These are phyloP conservation scores for Trichoderma sp. DNA, from an alignment of 2,329 filamentous ascomycete genomes.

Conservation along the genomic window DNA sequence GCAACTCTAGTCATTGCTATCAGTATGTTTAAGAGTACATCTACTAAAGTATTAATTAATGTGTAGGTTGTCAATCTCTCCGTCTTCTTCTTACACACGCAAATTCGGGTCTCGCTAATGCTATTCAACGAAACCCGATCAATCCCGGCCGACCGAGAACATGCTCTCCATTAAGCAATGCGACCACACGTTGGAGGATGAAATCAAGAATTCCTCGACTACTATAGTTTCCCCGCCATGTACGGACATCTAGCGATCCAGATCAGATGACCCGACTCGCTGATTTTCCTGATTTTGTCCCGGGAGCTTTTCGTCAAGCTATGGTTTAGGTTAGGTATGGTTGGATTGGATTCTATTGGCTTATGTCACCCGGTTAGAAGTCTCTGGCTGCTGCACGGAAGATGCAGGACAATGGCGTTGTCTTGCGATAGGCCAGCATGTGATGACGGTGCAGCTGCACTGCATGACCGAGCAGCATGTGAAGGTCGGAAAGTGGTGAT, in stretches of 20 bases:
- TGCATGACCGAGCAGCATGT: constrained; percentile 1
- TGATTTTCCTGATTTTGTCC: neutral
- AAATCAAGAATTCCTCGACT: neutral
- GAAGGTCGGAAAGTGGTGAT: neutral
- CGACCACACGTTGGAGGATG: neutral
- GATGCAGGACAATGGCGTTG: constrained; percentile 7
- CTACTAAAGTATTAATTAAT: neutral
- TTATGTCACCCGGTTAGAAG: neutral
- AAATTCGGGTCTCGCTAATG: neutral
- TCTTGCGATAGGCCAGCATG: constrained; percentile 10
- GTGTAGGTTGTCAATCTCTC: neutral
- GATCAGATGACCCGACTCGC: neutral
- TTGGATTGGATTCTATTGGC: neutral
- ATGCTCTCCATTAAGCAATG: neutral
- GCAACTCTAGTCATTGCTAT: neutral
- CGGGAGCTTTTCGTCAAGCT: neutral
- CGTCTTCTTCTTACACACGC: neutral
- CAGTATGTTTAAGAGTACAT: neutral
- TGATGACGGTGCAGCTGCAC: constrained; percentile 5
- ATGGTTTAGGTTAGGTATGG: neutral
- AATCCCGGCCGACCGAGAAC: neutral
- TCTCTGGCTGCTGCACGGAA: neutral
- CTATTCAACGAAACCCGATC: neutral
- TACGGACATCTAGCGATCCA: neutral
- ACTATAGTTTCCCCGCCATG: neutral